Conservation (phyloP, 345 rosid genomes). For the Laguncularia racemosa region DNA sequence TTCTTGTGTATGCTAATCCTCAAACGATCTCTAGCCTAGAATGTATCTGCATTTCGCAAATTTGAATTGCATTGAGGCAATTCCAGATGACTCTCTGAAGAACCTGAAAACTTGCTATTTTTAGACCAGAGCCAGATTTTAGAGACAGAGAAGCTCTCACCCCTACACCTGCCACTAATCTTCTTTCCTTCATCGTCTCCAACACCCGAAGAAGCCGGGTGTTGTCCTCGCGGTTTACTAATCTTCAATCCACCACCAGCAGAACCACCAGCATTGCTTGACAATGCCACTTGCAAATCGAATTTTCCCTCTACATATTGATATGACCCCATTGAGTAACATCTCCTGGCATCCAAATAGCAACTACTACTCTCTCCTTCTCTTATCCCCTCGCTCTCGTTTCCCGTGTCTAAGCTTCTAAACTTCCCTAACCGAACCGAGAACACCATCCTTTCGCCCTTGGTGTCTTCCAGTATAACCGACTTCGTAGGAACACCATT, state of each 20-base stretch:
- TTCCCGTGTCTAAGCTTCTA: conserved; percentile 30
- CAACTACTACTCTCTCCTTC: conserved; percentile 32
- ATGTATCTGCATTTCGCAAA: no score
- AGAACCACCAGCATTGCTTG: conserved; percentile 9
- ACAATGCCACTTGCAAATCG: conserved; percentile 36
- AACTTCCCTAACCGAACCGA: conserved; percentile 62
- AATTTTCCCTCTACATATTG: conserved; percentile 47
- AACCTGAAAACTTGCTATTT: conserved; percentile 25
- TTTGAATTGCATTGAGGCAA: neutral
- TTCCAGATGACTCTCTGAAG: conserved; percentile 1
- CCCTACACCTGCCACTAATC: conserved; percentile 27
- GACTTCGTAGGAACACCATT: conserved; percentile 17
- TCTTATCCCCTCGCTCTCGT: conserved; percentile 17
- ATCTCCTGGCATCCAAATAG: conserved; percentile 48
- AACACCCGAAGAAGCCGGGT: conserved; percentile 6
- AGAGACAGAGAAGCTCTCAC: conserved; percentile 51
- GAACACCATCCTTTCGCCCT: conserved; percentile 27
- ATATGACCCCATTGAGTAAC: conserved; percentile 66
- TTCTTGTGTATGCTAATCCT: no score
- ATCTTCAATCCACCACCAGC: conserved; percentile 2
- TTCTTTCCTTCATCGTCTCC: conserved; percentile 35
- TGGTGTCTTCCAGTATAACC: conserved; percentile 17
- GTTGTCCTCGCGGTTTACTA: conserved; percentile 6
- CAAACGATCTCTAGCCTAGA: no score
- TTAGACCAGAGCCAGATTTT: conserved; percentile 68